phyloP scores from a whole-genome alignment of 2,329 filamentous ascomycete genomes.

The Ascochyta rabiei region DNA sequence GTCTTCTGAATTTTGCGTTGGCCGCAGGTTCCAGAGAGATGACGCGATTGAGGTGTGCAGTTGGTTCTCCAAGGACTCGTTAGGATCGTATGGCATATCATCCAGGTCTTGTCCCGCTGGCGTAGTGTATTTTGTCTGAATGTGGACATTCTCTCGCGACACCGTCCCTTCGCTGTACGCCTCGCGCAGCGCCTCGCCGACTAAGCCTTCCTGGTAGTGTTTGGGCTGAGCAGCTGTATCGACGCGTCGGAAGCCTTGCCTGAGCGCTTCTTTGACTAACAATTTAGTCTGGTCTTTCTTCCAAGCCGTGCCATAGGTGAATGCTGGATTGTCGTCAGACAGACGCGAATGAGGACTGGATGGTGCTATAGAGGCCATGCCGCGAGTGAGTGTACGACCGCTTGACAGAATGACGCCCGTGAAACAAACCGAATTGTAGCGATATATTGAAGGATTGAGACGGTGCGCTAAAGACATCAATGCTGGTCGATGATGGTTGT shows the following conservation, averaged over 20 bases:
- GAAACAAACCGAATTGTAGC: not conserved
- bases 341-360: slow-evolving; percentile 21
- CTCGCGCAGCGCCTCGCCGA: slow-evolving; percentile 69
- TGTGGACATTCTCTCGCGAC: slow-evolving; percentile 66
- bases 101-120: slow-evolving; percentile 64
- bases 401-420: no score
- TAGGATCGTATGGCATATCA: slow-evolving; percentile 67
- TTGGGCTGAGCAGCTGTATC: slow-evolving; percentile 81
- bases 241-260: slow-evolving; percentile 71
- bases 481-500: not conserved
- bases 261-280: slow-evolving; percentile 72
- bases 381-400: slow-evolving; percentile 8
- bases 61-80: slow-evolving; percentile 65
- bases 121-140: slow-evolving; percentile 85
- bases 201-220: slow-evolving; percentile 76
- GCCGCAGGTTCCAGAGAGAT: slow-evolving; percentile 67
- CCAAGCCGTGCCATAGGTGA: slow-evolving; percentile 86
- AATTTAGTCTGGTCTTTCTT: slow-evolving; percentile 72
- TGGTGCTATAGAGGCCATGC: slow-evolving; percentile 27
- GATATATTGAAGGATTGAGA: rapidly evolving
- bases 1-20: slow-evolving; percentile 38
- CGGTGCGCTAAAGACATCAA: not conserved
- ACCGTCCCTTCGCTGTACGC: slow-evolving; percentile 67
- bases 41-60: slow-evolving; percentile 70
- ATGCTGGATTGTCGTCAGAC: slow-evolving; percentile 33